phyloP scores from a whole-genome alignment of 371 early-diverging fungal species.

The Actinomucor elegans region DNA sequence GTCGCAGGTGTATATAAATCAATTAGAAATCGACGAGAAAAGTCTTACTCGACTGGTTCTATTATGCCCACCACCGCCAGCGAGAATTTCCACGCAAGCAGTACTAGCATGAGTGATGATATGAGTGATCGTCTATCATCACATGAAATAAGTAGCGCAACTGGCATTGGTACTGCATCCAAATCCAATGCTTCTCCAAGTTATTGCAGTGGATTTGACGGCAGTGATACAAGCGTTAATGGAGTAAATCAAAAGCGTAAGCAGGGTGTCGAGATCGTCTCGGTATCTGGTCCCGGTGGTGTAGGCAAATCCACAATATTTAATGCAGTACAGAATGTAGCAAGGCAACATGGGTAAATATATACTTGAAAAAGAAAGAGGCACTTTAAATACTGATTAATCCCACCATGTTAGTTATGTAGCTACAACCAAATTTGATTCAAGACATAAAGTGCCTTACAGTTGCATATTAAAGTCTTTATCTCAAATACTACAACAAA shows the following conservation, averaged over 20 bases:
- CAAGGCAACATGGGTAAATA: conserved; percentile 43
- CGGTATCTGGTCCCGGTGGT: conserved; percentile 43
- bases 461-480: conserved; percentile 35
- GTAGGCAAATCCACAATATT: conserved; percentile 47
- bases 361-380: too few species aligned
- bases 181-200: conserved; percentile 38
- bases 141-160: not conserved
- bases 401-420: conserved; percentile 40
- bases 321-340: conserved; percentile 35
- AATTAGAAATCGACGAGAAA: conserved; percentile 8
- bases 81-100: conserved; percentile 14
- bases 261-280: conserved; percentile 30
- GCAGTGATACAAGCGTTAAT: conserved; percentile 33
- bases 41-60: conserved; percentile 12
- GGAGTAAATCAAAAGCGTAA: conserved; percentile 9
- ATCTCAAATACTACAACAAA: conserved; percentile 45
- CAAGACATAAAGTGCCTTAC: conserved; percentile 40
- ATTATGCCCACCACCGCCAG: conserved; percentile 18
- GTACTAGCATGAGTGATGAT: conserved; percentile 20
- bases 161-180: not conserved
- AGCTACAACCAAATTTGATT: conserved; percentile 41
- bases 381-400: too few species aligned
- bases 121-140: conserved; percentile 9
- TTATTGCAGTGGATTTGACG: conserved; percentile 28
- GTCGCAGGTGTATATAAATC: conserved; percentile 32